These are phyloP conservation scores for Fusarium sp. DNA, from an alignment of 2,329 filamentous ascomycete genomes.

Conservation along the genomic window DNA sequence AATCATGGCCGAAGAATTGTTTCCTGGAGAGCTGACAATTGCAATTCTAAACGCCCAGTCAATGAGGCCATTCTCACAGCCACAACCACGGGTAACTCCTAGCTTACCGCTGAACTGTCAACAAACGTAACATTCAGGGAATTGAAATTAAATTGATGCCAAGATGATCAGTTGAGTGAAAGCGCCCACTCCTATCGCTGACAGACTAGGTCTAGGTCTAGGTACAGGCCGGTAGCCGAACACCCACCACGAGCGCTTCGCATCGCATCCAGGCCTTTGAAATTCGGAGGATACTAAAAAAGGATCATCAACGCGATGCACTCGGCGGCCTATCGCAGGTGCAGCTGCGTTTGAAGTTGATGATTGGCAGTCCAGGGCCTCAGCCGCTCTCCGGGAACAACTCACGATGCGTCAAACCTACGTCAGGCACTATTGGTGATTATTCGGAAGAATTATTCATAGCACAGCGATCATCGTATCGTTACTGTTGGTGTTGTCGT, in stretches of 20 bases:
- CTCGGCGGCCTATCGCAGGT: background rate
- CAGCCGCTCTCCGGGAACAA: constrained; percentile 35
- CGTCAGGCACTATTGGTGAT: constrained; percentile 16
- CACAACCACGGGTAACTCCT: background rate
- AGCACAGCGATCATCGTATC: background rate
- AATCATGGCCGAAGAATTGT: background rate
- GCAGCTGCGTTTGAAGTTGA: background rate
- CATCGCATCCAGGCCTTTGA: background rate
- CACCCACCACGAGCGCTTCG: background rate
- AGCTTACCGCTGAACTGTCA: background rate
- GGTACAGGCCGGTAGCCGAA: constrained; percentile 6
- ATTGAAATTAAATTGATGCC: constrained; percentile 19
- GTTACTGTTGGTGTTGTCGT: background rate
- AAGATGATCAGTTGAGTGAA: constrained; percentile 3
- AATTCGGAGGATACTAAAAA: constrained; percentile 27
- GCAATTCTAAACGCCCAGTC: constrained; percentile 10
- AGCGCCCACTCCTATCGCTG: background rate
- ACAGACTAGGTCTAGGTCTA: background rate
- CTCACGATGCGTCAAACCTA: constrained; percentile 35
- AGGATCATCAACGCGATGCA: constrained; percentile 30
- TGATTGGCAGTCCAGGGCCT: constrained; percentile 24
- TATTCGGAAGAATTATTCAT: background rate
- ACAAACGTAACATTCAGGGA: constrained; percentile 1
- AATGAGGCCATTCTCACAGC: constrained; percentile 10
- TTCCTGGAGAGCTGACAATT: background rate